phyloP scores from a whole-genome alignment of 352 stramenopile species.

The Nothophytophthora sp. region DNA sequence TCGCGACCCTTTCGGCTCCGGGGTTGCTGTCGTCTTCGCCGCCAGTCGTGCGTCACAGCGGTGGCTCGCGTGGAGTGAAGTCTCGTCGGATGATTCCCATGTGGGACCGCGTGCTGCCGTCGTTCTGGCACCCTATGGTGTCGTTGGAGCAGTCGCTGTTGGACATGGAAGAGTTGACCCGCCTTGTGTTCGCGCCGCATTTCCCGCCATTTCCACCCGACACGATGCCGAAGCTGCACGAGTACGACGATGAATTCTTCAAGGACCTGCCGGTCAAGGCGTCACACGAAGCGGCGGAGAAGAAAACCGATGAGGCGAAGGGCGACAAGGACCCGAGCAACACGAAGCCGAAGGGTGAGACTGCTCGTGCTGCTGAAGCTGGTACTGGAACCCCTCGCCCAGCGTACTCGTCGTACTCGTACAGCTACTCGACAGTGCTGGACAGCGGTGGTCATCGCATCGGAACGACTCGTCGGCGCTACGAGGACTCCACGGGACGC shows the following conservation, averaged over 20 bases:
- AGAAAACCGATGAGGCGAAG: too few relatives aligned
- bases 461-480: slow-evolving; percentile 58
- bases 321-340: too few relatives aligned
- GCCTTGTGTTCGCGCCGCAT: slow-evolving; percentile 28
- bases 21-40: slow-evolving; percentile 1
- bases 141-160: slow-evolving; percentile 73
- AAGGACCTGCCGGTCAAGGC: slow-evolving; percentile 38
- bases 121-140: slow-evolving; percentile 47
- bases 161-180: slow-evolving; percentile 46
- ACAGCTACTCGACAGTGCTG: slow-evolving; percentile 63
- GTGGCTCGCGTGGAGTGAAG: slow-evolving; percentile 11
- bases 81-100: slow-evolving; percentile 25
- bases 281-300: slow-evolving; percentile 18
- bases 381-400: slow-evolving; percentile 19
- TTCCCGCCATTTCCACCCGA: slow-evolving; percentile 25
- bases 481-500: slow-evolving; percentile 50
- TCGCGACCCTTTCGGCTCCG: not conserved
- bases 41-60: not conserved
- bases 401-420: slow-evolving; percentile 60
- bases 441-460: slow-evolving; percentile 62
- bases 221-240: slow-evolving; percentile 18
- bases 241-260: slow-evolving; percentile 56
- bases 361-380: slow-evolving; percentile 8
- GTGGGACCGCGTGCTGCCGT: slow-evolving; percentile 53
- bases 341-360: too few relatives aligned